Base-by-base conservation (phyloP, 345 rosid species). In the Carallia pectinifolia region DNA sequence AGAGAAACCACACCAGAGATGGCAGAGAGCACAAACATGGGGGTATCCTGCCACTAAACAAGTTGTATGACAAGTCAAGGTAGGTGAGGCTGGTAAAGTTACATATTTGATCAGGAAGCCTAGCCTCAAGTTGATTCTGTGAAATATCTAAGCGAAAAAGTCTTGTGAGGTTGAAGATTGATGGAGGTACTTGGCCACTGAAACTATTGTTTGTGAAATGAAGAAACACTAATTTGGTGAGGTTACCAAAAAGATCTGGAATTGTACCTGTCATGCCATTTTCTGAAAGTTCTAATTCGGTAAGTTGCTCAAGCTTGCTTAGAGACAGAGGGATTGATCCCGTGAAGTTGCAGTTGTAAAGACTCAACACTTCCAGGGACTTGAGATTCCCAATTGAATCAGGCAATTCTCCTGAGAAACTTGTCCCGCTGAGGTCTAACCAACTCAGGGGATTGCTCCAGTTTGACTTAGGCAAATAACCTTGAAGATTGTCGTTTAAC, bases 261-360 rank as follows among this genome's bases (percentile, higher is more conserved):
- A 73, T 66, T 37, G 7, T 2, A 40, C 76, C 70, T 17, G 0
- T 4, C 15, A 73, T 33, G 5, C 34, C 58, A 53, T 73, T 73
- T 2, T 59, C 0, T 19, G 61, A 36, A 66, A 82, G 55, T 16
- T 54, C 37, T 48, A 82, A 67, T 4, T 0, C 0, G 0, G 67
- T 70, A 44, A 82, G 72, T 62, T 72, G 34, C 0, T 78, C 36
- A 17, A 82, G 82, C 53, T 77, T 77, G 2, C 66, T 79, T 0
- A 79, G 18, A 31, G 83, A 76, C 0, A 55, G 17, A 9, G 83
- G 83, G 52, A 82, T 15, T 1, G 65, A 29, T 15, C 85, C 79
- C 29, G 18, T 56, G 68, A 82, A 13, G 6, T 44, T 71, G 52
- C 80, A 74, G 3, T 0, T 0, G 18, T 0, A 0, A 31, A 82